phyloP scores from a whole-genome alignment of 2,329 filamentous ascomycete genomes.

The Capronia coronata region DNA sequence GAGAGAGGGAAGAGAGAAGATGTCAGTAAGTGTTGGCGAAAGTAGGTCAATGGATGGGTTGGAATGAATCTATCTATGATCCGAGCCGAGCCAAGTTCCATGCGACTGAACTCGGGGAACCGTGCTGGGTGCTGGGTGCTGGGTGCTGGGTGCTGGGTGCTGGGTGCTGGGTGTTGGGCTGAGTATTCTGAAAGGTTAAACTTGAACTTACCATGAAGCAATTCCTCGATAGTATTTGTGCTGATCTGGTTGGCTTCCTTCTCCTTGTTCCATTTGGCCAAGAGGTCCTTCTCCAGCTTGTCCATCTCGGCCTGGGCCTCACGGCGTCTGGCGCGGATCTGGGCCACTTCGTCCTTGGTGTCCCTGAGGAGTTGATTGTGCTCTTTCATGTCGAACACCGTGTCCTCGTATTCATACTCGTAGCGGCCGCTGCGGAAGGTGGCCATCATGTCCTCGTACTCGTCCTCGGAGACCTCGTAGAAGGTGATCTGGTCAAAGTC shows the following conservation, averaged over 20 bases:
- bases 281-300: slow-evolving; percentile 34
- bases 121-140: no score
- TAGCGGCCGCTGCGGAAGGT: slow-evolving; percentile 48
- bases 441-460: slow-evolving; percentile 46
- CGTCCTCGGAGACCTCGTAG: slow-evolving; percentile 48
- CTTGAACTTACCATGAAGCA: slow-evolving; percentile 44
- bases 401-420: slow-evolving; percentile 46
- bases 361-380: slow-evolving; percentile 46
- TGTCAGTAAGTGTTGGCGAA: no score
- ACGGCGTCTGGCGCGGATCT: slow-evolving; percentile 43
- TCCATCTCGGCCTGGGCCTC: slow-evolving; percentile 44
- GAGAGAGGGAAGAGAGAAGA: no score
- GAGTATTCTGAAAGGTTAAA: no score
- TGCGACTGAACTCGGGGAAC: no score
- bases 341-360: slow-evolving; percentile 44
- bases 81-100: no score
- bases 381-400: slow-evolving; percentile 50
- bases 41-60: no score
- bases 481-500: slow-evolving; percentile 54
- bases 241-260: slow-evolving; percentile 47
- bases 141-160: no score
- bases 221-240: slow-evolving; percentile 44
- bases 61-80: no score
- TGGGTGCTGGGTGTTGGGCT: no score
- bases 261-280: slow-evolving; percentile 37